Evolutionary conservation across 1,139 yeast species (phyloP), one percentile per base, ranked within the genome.

Genomic region (Hanseniaspora gamundiae): DNA sequence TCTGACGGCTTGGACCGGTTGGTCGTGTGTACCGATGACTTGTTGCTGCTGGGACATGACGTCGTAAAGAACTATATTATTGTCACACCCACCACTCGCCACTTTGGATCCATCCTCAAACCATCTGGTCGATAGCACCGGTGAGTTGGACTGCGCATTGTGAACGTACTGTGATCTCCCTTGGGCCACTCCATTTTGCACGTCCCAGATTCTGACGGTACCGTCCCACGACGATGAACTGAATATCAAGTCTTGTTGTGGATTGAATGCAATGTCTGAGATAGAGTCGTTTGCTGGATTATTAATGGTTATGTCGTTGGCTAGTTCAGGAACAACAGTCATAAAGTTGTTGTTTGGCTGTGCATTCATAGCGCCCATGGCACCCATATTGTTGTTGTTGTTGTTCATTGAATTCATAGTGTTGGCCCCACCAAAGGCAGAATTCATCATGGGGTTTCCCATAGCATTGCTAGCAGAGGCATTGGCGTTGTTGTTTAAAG

Each of bases 151-250:
- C 0, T 97, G 96, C 0, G 76, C 96, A 28, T 80, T 84, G 58
- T 91, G 97, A 56, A 86, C 95, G 60, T 74, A 88, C 58, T 88
- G 62, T 1, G 97, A 95, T 44, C 95, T 68, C 7, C 96, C 96
- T 55, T 84, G 93, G 2, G 78, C 68, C 35, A 65, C 64, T 30
- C 78, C 76, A 51, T 71, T 76, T 50, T 78, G 78, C 22, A 88
- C 78, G 61, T 91, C 97, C 69, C 93, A 93, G 47, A 93, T 80
- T 48, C 98, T 73, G 33, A 86, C 95, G 59, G 87, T 87, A 56
- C 83, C 84, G 64, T 93, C 99, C 98, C 99, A 93, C 35, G 94
- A 81, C 10, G 94, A 75, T 2, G 79, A 94, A 2, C 94, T 78
- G 45, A 76, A 65, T 47, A 81, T 63, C 48, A 78, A 68, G 54